Evolutionary conservation across 495 filamentous ascomycete species (phyloP).

Genomic region (Cudoniella acicularis): DNA sequence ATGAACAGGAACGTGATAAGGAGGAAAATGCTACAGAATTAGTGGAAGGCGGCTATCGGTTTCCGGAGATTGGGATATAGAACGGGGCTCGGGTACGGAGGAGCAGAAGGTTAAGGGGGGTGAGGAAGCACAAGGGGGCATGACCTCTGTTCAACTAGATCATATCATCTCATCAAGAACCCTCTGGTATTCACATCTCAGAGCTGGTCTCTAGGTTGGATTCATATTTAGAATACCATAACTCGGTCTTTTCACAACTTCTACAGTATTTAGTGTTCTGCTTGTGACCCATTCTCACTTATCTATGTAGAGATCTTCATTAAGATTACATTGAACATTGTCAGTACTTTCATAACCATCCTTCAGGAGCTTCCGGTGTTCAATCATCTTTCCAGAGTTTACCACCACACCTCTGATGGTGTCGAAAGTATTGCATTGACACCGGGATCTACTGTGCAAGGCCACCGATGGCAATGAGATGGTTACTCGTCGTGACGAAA

Average conservation of each 20-base stretch:
- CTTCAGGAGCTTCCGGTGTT: neutral
- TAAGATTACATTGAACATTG: neutral
- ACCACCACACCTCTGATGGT: neutral
- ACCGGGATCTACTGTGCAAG: constrained; percentile 13
- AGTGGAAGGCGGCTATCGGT: neutral
- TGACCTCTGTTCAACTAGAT: neutral
- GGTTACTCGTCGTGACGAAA: constrained; percentile 28
- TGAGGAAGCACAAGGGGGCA: neutral
- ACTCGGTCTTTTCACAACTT: neutral
- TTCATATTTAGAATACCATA: neutral
- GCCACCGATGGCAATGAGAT: constrained; percentile 35
- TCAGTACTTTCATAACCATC: neutral
- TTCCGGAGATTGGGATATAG: neutral
- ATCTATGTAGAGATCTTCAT: neutral
- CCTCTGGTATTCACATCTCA: neutral
- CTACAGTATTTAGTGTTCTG: neutral
- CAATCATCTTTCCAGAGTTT: neutral
- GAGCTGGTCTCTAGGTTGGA: neutral
- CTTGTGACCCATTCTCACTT: neutral
- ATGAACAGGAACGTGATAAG: neutral
- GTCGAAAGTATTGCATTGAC: neutral
- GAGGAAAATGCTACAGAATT: neutral
- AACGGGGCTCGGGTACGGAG: neutral
- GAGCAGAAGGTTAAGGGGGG: neutral
- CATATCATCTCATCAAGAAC: neutral